Evolutionary conservation across 2,329 filamentous ascomycete species (phyloP), one percentile per base, ranked within the genome.

Genomic region (Mycogone perniciosa): DNA sequence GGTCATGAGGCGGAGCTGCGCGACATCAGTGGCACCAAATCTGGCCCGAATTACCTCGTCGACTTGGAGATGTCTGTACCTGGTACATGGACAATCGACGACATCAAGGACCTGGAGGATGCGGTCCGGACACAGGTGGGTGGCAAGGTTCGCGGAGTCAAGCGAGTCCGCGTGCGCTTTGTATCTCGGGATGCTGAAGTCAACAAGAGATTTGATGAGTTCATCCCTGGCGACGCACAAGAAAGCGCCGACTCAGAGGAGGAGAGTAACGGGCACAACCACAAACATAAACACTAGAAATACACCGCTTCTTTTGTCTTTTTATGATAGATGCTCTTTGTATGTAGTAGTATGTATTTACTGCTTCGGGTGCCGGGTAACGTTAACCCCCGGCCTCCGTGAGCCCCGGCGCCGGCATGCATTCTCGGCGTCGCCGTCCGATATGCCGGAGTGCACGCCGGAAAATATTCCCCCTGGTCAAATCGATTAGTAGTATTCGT

Each of bases 1-100:
- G 74, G 80, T 44, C 71, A 79, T 44, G 71, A 83, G 49, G 77
- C 90, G 7, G 82, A 88, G 62, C 71, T 96, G 42, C 80, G 86
- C 41, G 86, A 88, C 41, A 80, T 97, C 3, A 87, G 89, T 57
- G 93, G 93, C 49, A 80, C 96, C 70, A 99, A 99, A 71, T 93
- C 89, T 4, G 93, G 93, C 31, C 93, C 96, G 68, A 99, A 96
- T 71, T 96, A 95, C 66, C 76, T 97, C 31, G 84, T 97, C 60
- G 93, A 97, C 60, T 68, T 99, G 6, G 91, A 96, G 67, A 71
- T 97, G 54, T 86, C 82, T 2, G 88, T 95, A 11, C 89, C 92
- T 0, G 79, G 77, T 26, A 72, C 74, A 33, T 95, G 88, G 86
- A 86, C 86, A 0, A 74, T 99, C 5, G 80, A 84, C 48, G 80